Base-by-base conservation (phyloP, 192 early-diverging fungal genomes). In the Coemansia interrupta region DNA sequence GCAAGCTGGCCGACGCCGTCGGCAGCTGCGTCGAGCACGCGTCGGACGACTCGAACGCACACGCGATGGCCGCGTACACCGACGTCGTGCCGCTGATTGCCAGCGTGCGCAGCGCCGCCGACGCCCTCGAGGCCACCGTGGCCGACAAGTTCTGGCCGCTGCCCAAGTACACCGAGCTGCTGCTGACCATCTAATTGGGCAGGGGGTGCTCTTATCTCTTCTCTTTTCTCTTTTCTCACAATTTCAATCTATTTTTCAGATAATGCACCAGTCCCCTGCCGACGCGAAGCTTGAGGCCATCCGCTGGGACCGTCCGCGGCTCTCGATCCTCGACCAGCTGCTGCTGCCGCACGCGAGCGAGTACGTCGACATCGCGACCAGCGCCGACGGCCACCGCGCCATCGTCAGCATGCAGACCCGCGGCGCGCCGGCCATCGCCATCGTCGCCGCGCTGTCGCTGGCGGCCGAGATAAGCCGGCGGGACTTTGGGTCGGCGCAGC, bases 351-450 rank as follows among this genome's bases (percentile, higher is more conserved):
- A 91, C 67, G 80, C 85, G 59, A 85, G 86, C 56, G 70, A 87
- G 20, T 95, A 90, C 78, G 84, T 93, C 59, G 62, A 72, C 7
- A 83, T 95, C 54, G 12, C 40, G 7, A 82, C 66, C 20, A 60
- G 86, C 30, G 70, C 83, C 52, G 80, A 88, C 12, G 94, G 92
- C 7, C 93, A 97, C 78, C 73, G 80, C 46, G 90, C 86, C 26
- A 98, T 98, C 67, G 86, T 87, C 64, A 86, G 86, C 44, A 98
- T 98, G 96, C 94, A 96, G 79, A 85, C 86, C 6, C 83, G 89
- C 48, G 90, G 90, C 13, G 94, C 96, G 4, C 96, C 96, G 7
- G 96, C 96, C 14, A 98, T 98, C 58, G 96, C 93, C 61, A 94
- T 98, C 53, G 93, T 97, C 18, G 96, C 94, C 4, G 92, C 92